These are phyloP conservation scores for Paramecium octaurelia DNA, from an alignment of 73 alveolate genomes.

Conservation along the genomic window DNA sequence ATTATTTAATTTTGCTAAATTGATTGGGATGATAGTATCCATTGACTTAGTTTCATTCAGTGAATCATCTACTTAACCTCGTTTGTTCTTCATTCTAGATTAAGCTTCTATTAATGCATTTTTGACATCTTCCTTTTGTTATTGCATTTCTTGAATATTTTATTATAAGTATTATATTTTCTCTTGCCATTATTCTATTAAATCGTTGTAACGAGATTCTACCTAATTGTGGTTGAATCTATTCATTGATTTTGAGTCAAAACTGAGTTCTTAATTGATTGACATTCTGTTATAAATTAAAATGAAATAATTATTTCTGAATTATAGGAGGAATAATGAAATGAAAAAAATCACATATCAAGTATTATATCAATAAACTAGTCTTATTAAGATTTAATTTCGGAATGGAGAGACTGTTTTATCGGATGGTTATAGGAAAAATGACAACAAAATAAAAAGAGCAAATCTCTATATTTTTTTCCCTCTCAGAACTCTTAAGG, in stretches of 20 bases:
- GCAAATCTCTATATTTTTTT: not conserved
- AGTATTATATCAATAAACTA: not conserved
- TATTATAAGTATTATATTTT: not conserved
- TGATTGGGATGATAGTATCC: not conserved
- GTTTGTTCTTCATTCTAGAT: not conserved
- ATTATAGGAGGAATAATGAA: constrained; percentile 13
- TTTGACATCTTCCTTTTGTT: not conserved
- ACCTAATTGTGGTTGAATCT: not conserved
- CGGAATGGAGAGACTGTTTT: not conserved
- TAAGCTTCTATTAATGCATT: not conserved
- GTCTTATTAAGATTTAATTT: not conserved
- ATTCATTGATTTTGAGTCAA: not conserved
- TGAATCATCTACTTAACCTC: not conserved
- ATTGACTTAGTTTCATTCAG: not conserved
- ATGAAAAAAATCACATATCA: not conserved
- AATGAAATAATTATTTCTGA: constrained; percentile 1
- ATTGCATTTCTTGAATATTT: not conserved
- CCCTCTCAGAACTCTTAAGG: not conserved
- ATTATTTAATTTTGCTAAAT: not conserved
- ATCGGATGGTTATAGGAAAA: not conserved
- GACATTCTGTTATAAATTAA: constrained; percentile 17
- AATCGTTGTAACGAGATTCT: not conserved
- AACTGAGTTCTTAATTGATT: not conserved
- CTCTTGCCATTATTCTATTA: not conserved
- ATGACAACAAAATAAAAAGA: not conserved